Conservation (phyloP, 2,329 filamentous ascomycete genomes). For the Aspergillus unguis region DNA sequence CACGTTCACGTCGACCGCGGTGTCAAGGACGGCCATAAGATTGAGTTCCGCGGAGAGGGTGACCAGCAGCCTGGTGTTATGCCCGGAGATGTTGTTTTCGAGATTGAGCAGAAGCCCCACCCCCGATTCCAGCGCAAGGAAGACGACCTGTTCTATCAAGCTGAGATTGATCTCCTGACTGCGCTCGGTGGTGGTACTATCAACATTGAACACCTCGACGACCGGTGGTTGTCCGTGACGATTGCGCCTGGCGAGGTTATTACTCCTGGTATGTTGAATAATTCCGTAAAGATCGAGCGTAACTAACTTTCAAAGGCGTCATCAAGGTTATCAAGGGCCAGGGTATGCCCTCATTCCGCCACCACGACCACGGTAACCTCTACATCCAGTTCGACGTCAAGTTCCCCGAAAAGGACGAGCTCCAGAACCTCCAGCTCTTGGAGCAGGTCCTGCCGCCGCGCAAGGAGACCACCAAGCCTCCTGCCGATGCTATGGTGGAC, state of each 20-base stretch:
- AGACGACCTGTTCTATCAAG: conserved; percentile 92
- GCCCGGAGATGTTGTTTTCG: conserved; percentile 94
- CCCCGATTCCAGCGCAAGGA: conserved; percentile 90
- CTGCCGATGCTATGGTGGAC: conserved; percentile 85
- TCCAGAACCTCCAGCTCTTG: conserved; percentile 71
- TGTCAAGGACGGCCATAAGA: conserved; percentile 89
- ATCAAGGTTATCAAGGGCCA: conserved; percentile 94
- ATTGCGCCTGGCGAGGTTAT: conserved; percentile 95
- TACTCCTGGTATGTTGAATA: conserved; percentile 67
- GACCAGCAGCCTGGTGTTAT: conserved; percentile 92
- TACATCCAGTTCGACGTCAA: conserved; percentile 98
- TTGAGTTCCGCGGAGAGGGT: conserved; percentile 95
- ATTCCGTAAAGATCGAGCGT: neutral
- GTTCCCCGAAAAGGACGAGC: conserved; percentile 75
- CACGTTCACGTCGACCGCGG: conserved; percentile 97
- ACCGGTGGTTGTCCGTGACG: conserved; percentile 91
- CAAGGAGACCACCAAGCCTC: conserved; percentile 62
- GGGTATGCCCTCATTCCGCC: conserved; percentile 93
- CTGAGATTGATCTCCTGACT: conserved; percentile 92
- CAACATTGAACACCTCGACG: conserved; percentile 93
- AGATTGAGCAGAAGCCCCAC: conserved; percentile 99
- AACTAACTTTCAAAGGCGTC: conserved; percentile 56
- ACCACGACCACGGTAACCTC: conserved; percentile 93
- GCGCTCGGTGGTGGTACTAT: conserved; percentile 88
- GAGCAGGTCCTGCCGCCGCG: conserved; percentile 80